Evolutionary conservation across 176 grass and related monocot species (phyloP).

Genomic region (Tillandsia leiboldiana): DNA sequence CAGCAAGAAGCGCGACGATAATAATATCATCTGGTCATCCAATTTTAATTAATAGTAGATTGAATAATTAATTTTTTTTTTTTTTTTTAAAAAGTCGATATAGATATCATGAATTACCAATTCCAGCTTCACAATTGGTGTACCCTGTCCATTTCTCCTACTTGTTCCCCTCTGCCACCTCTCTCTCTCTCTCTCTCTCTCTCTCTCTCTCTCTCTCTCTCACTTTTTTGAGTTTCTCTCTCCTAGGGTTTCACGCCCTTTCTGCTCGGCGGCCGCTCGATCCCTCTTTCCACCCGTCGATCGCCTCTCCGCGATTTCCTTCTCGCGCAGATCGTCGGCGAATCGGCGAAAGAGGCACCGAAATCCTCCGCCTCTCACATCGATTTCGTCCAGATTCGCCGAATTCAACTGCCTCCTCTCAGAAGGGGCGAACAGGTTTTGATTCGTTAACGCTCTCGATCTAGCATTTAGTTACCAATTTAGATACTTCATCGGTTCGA

Average conservation of each 20-base stretch:
- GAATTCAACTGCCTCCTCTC: neutral
- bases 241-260: neutral
- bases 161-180: neutral
- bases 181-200: neutral
- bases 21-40: too few species aligned
- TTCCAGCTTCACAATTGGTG: neutral
- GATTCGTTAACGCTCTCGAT: neutral
- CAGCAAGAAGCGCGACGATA: too few species aligned
- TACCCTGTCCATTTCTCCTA: neutral
- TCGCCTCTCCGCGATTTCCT: neutral
- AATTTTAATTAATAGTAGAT: too few species aligned
- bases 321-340: neutral
- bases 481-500: neutral
- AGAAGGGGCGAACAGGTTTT: neutral
- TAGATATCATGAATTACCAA: neutral
- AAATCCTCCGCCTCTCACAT: neutral
- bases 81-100: neutral
- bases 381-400: neutral
- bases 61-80: too few species aligned
- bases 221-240: neutral
- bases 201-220: neutral
- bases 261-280: neutral
- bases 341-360: neutral
- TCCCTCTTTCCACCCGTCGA: neutral
- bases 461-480: neutral